Evolutionary conservation across 148 eudicot genomes (phyloP).

Genomic region (Talinum fruticosum): DNA sequence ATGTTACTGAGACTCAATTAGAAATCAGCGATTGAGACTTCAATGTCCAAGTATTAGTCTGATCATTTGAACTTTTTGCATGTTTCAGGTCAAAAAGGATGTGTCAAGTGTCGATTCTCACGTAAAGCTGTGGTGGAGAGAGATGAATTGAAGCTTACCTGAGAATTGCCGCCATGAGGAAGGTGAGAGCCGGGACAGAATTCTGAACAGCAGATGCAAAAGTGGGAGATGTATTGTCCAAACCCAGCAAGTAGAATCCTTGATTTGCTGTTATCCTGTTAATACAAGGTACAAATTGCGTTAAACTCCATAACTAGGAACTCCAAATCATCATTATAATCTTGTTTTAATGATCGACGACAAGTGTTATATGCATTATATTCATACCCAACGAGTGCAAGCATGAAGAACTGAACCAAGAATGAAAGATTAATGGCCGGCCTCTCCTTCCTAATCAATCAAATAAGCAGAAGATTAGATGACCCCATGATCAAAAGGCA

Average conservation of each 20-base stretch:
- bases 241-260: constrained; percentile 94
- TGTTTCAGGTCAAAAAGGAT: background rate
- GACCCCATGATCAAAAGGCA: background rate
- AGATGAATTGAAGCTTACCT: constrained; percentile 34
- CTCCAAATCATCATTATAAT: background rate
- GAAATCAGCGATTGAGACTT: background rate
- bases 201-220: constrained; percentile 98
- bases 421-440: constrained; percentile 69
- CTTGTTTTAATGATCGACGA: background rate
- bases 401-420: constrained; percentile 75
- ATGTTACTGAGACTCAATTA: background rate
- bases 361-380: background rate
- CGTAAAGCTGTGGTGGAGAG: constrained; percentile 14
- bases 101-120: constrained; percentile 12
- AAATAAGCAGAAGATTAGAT: background rate
- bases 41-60: background rate
- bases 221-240: constrained; percentile 94
- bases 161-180: constrained; percentile 88
- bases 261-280: constrained; percentile 94
- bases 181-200: constrained; percentile 96
- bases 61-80: background rate
- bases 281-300: constrained; percentile 12
- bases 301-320: background rate
- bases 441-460: constrained; percentile 78
- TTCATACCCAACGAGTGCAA: constrained; percentile 80